Evolutionary conservation across 2,329 filamentous ascomycete species (phyloP).

Genomic region (Cladosporium colombiae): DNA sequence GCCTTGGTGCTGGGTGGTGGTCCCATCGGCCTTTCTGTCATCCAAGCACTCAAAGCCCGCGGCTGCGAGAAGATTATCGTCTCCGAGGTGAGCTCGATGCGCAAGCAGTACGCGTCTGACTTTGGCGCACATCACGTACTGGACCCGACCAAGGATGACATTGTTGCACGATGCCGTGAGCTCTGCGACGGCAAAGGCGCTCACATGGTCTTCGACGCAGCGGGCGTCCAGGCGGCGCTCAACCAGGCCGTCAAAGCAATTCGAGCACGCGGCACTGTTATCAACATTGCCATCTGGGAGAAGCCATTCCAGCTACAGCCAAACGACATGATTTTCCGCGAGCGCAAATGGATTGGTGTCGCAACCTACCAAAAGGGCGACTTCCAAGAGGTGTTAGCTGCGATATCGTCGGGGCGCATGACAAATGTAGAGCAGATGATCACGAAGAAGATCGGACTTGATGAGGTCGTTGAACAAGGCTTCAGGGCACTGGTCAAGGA

Average conservation of each 20-base stretch:
- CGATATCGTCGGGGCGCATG: conserved; percentile 45
- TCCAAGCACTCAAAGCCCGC: conserved; percentile 48
- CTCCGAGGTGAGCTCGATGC: conserved; percentile 50
- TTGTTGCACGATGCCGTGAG: conserved; percentile 46
- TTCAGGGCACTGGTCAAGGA: conserved; percentile 51
- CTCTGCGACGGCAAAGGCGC: conserved; percentile 50
- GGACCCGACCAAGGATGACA: conserved; percentile 52
- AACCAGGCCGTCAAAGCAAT: conserved; percentile 52
- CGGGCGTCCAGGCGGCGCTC: conserved; percentile 54
- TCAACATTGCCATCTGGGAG: conserved; percentile 60
- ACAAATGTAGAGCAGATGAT: conserved; percentile 50
- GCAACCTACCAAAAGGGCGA: conserved; percentile 55
- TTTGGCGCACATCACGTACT: conserved; percentile 57
- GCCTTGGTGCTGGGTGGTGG: conserved; percentile 55
- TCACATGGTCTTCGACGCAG: conserved; percentile 55
- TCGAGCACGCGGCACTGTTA: conserved; percentile 52
- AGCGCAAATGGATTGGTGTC: conserved; percentile 54
- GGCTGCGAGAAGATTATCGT: conserved; percentile 55
- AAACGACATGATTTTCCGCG: conserved; percentile 56
- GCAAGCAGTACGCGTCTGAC: conserved; percentile 51
- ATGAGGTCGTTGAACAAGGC: conserved; percentile 49
- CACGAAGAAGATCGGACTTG: conserved; percentile 49
- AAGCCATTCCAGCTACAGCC: conserved; percentile 52
- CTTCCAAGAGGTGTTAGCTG: conserved; percentile 52
- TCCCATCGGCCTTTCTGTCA: conserved; percentile 55